Percentiles rank a stretch among this genome's conserved stretches.
These are phyloP conservation scores for Lactarius quietus DNA, from an alignment of 768 basidiomycete genomes.

Conservation along the genomic window DNA sequence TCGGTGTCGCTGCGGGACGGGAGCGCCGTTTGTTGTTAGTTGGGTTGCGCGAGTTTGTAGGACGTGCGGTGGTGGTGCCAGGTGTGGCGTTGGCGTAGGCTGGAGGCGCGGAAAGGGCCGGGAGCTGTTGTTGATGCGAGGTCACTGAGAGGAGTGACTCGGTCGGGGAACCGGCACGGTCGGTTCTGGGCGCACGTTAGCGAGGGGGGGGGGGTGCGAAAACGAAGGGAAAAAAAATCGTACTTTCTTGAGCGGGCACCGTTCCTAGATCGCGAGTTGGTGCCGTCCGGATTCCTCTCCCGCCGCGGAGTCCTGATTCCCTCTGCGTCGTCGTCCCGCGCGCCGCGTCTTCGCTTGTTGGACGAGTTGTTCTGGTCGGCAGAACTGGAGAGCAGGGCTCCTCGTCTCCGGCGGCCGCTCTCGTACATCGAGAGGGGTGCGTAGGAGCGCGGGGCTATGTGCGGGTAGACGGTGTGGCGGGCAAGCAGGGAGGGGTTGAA, in stretches of 20 bases:
- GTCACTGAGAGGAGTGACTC: constrained; percentile 71
- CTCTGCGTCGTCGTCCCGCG: constrained; percentile 67
- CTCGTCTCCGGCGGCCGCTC: constrained; percentile 55
- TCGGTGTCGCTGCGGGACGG: constrained; percentile 22
- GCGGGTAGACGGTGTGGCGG: constrained; percentile 69
- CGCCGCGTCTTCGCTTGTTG: constrained; percentile 54
- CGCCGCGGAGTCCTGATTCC: constrained; percentile 59
- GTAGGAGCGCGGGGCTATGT: constrained; percentile 65
- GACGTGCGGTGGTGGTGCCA: not conserved
- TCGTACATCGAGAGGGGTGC: constrained; percentile 60
- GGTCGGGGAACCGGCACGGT: constrained; percentile 65
- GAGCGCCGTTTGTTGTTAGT: constrained; percentile 23
- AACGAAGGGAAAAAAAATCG: constrained; percentile 28
- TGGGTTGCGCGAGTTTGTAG: constrained; percentile 41
- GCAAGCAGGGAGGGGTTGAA: constrained; percentile 56
- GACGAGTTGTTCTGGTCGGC: constrained; percentile 58
- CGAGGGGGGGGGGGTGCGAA: not conserved
- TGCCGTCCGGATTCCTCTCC: constrained; percentile 44
- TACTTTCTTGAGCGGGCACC: constrained; percentile 61
- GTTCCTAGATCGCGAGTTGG: constrained; percentile 45
- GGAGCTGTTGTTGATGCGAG: constrained; percentile 50
- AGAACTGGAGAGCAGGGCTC: constrained; percentile 47
- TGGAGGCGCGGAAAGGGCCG: constrained; percentile 10
- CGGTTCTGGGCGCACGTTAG: constrained; percentile 41
- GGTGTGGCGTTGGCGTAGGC: constrained; percentile 32